Percentiles rank a stretch among this genome's conserved stretches.
These are phyloP conservation scores for Atkinsonella texensis DNA, from an alignment of 2,329 filamentous ascomycete genomes.

Conservation along the genomic window DNA sequence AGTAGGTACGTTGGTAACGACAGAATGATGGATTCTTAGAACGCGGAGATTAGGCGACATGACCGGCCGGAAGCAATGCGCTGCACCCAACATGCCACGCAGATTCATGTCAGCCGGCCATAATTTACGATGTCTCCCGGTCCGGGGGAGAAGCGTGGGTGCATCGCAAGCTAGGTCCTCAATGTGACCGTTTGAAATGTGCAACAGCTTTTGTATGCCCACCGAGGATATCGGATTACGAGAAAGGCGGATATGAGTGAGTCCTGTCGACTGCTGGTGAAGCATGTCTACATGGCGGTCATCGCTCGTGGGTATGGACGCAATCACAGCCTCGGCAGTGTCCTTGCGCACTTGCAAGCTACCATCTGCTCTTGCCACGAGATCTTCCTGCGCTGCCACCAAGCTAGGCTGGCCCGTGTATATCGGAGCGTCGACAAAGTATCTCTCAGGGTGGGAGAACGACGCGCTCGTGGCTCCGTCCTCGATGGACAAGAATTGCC, in stretches of 20 bases:
- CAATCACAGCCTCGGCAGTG: conserved; percentile 15
- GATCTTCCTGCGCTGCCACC: neutral
- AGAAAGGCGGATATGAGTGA: conserved; percentile 45
- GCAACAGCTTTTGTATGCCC: conserved; percentile 32
- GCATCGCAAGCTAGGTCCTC: conserved; percentile 41
- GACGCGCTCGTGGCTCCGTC: conserved; percentile 34
- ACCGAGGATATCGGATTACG: conserved; percentile 33
- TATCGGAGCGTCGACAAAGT: conserved; percentile 35
- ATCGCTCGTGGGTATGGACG: conserved; percentile 11
- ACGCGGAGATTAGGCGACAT: conserved; percentile 40
- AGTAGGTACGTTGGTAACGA: conserved; percentile 43
- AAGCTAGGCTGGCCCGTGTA: conserved; percentile 11
- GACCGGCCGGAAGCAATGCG: conserved; percentile 39
- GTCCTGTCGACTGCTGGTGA: conserved; percentile 13
- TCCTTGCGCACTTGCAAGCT: conserved; percentile 13
- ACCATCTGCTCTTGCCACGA: conserved; percentile 1
- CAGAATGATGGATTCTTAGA: conserved; percentile 46
- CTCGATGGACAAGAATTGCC: conserved; percentile 30
- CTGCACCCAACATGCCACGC: conserved; percentile 31
- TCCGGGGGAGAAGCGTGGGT: conserved; percentile 19
- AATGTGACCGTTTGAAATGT: conserved; percentile 31
- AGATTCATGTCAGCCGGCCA: conserved; percentile 23
- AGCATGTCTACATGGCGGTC: conserved; percentile 6
- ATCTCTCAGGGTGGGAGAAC: conserved; percentile 34
- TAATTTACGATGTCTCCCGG: conserved; percentile 1